phyloP scores from a whole-genome alignment of 495 filamentous ascomycete species.

The Podospora anserina region DNA sequence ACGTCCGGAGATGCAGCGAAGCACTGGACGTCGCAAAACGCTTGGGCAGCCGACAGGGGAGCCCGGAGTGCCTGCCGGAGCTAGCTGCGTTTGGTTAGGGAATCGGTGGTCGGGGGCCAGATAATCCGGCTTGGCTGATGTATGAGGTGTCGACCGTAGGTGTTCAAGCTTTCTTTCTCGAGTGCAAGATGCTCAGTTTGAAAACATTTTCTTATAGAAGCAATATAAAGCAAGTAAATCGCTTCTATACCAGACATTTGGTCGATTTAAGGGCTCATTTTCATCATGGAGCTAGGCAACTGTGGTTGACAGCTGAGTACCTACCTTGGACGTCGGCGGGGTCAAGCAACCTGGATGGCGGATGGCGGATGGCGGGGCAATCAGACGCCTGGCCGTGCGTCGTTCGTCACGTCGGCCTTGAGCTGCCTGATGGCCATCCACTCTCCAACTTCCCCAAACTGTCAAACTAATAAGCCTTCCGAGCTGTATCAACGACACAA shows the following conservation, averaged over 20 bases:
- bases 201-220: background rate
- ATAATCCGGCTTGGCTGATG: background rate
- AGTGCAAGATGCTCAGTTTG: background rate
- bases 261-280: background rate
- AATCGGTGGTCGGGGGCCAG: background rate
- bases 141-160: background rate
- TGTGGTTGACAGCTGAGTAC: background rate
- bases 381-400: background rate
- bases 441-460: background rate
- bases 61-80: conserved; percentile 11
- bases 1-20: conserved; percentile 5
- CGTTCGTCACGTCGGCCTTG: conserved; percentile 1
- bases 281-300: background rate
- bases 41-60: background rate
- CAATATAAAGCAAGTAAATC: background rate
- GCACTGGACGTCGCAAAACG: conserved; percentile 1
- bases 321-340: background rate
- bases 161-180: background rate
- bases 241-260: too few relatives aligned
- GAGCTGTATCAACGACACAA: background rate
- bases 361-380: background rate
- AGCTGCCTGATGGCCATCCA: conserved; percentile 24
- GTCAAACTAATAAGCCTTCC: background rate
- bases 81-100: conserved; percentile 8
- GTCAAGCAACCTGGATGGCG: background rate